A percentile compares a stretch with the other conserved stretches of the same genome.
These are phyloP conservation scores for Salix brachista DNA, from an alignment of 345 rosid genomes.

Conservation along the genomic window DNA sequence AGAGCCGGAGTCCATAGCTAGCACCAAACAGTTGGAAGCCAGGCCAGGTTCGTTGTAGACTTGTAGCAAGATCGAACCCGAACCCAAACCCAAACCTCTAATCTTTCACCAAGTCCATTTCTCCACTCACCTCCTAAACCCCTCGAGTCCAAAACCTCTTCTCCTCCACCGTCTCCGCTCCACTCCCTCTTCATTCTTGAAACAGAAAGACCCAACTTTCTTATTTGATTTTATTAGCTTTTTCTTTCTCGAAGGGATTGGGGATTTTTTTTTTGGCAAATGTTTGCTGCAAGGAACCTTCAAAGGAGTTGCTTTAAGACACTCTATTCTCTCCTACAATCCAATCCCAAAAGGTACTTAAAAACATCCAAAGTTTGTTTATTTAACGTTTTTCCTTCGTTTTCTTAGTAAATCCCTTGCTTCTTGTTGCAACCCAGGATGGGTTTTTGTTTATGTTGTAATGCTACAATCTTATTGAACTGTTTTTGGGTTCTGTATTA, in stretches of 20 bases:
- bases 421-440: background rate
- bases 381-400: background rate
- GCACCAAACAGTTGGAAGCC: no score
- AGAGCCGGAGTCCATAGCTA: no score
- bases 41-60: no score
- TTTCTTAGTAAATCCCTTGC: background rate
- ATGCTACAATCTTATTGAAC: background rate
- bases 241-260: background rate
- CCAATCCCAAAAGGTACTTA: conserved; percentile 45
- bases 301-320: conserved; percentile 39
- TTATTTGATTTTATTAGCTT: no score
- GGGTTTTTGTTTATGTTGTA: background rate
- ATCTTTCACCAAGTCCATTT: no score
- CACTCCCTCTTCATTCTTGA: no score
- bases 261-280: conserved; percentile 12
- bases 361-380: background rate
- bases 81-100: no score
- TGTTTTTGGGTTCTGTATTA: background rate
- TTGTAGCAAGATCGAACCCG: no score
- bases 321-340: conserved; percentile 44
- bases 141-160: no score
- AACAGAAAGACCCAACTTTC: no score
- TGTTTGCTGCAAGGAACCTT: conserved; percentile 60
- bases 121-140: no score
- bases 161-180: no score